Percentiles rank a stretch among this genome's conserved stretches.
Evolutionary conservation across 495 filamentous ascomycete species (phyloP).

Genomic region (Penicillium verhagenii): DNA sequence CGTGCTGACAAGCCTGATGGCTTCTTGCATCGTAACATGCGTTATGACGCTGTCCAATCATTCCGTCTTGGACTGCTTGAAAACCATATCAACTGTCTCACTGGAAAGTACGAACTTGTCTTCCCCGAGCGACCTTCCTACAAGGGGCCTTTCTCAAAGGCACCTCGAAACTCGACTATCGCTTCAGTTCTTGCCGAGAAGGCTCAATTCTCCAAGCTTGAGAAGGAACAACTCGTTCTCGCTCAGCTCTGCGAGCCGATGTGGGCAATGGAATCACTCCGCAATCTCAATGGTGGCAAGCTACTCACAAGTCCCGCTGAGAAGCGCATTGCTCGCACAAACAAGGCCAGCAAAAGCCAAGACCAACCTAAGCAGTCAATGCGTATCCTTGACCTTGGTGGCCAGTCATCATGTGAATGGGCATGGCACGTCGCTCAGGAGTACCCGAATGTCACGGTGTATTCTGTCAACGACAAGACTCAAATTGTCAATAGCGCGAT

Average conservation of each 20-base stretch:
- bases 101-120: conserved; percentile 69
- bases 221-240: conserved; percentile 77
- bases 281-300: conserved; percentile 74
- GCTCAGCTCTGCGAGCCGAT: conserved; percentile 69
- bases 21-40: conserved; percentile 77
- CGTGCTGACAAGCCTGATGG: conserved; percentile 63
- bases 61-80: conserved; percentile 65
- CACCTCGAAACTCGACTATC: conserved; percentile 51
- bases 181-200: conserved; percentile 42
- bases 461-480: conserved; percentile 75
- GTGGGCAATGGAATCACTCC: conserved; percentile 80
- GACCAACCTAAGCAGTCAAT: conserved; percentile 22
- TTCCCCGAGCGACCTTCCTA: conserved; percentile 47
- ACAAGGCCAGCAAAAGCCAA: not conserved
- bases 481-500: conserved; percentile 68
- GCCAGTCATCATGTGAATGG: conserved; percentile 85
- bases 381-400: conserved; percentile 84
- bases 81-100: conserved; percentile 67
- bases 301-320: conserved; percentile 75
- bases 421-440: conserved; percentile 88
- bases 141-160: conserved; percentile 51
- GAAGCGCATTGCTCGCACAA: conserved; percentile 45
- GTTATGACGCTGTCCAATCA: conserved; percentile 87
- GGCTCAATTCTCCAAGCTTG: conserved; percentile 52
- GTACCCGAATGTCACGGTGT: conserved; percentile 79